Conservation (phyloP, 805 yeast species). For the Candida schatavii region DNA sequence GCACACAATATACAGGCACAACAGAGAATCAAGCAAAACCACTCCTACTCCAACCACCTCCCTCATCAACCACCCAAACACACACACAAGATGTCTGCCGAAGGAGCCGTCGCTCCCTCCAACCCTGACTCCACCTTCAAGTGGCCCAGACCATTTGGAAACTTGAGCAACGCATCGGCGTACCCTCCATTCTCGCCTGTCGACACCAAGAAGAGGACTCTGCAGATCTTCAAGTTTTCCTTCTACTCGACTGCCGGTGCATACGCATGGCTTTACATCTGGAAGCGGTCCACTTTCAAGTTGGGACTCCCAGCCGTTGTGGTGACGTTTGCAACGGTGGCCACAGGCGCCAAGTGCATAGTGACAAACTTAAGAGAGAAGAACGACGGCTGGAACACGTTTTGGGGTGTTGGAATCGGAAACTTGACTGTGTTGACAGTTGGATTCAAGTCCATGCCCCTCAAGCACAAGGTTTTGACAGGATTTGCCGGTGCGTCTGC, state of each 20-base stretch:
- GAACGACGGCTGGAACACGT: conserved; percentile 61
- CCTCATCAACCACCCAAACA: background rate
- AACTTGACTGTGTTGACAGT: conserved; percentile 46
- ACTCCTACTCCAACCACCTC: conserved; percentile 1
- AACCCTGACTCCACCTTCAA: conserved; percentile 39
- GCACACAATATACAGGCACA: background rate
- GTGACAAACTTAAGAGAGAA: conserved; percentile 59
- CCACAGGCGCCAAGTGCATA: conserved; percentile 47
- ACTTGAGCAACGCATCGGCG: conserved; percentile 34
- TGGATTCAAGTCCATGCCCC: conserved; percentile 41
- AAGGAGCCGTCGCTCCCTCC: conserved; percentile 8
- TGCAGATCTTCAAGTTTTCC: conserved; percentile 45
- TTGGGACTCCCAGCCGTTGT: conserved; percentile 38
- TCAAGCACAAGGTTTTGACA: conserved; percentile 38
- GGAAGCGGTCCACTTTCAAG: conserved; percentile 44
- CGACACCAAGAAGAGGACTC: conserved; percentile 51
- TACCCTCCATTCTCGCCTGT: conserved; percentile 53
- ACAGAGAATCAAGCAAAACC: conserved; percentile 1
- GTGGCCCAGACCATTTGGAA: conserved; percentile 42
- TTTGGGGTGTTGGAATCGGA: conserved; percentile 59
- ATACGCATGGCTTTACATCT: conserved; percentile 43
- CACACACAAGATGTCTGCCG: conserved; percentile 19
- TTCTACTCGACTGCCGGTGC: conserved; percentile 49
- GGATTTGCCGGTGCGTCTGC: conserved; percentile 39
- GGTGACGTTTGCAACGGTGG: conserved; percentile 47